Evolutionary conservation across 2,329 filamentous ascomycete genomes (phyloP), one percentile per base, ranked within the genome.

Genomic region (Fusarium oligoseptatum): DNA sequence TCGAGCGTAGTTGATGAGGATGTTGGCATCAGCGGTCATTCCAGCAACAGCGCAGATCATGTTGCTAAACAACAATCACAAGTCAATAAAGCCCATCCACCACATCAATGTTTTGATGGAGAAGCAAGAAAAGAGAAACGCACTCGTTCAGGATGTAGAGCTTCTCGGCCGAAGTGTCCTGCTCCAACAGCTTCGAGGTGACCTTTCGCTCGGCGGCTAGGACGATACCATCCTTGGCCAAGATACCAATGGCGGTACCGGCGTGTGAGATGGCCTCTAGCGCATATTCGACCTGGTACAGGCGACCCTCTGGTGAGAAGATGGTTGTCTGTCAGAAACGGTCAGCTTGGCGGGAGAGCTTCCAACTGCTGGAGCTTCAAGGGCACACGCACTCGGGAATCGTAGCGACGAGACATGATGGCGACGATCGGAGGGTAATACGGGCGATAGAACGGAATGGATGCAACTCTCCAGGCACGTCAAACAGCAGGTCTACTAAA

Each of bases 11-110:
- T 99, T 99, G 92, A 99, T 99, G 84, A 99, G 95, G 85, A 99
- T 99, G 88, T 99, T 99, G 84, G 97, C 97, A 83, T 99, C 97
- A 81, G 97, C 97, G 55, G 95, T 99, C 96, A 99, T 98, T 82
- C 97, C 97, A 80, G 97, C 97, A 70, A 99, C 97, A 72, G 97
- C 97, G 85, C 95, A 98, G 86, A 99, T 98, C 97, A 99, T 99
- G 89, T 99, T 99, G 88, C 96, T 98, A 77, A 34, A 58, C 7
- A 22, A 45, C 41, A 32, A 8, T 34, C 6, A 39, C 6, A 24
- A 24, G 39, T 79, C 58, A 79, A 72, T 24, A 15, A 56, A 22
- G 4, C 4, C 20, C 27, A 41, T 22, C 6, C n/a, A 24, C 32
- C 8, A 20, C 15, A 39, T 17, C 10, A 10, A 39, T 11, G 8